Percentiles rank a stretch among this genome's conserved stretches.
phyloP scores from a whole-genome alignment of 1,284 basidiomycete genomes.

The Ceratobasidium sp. region DNA sequence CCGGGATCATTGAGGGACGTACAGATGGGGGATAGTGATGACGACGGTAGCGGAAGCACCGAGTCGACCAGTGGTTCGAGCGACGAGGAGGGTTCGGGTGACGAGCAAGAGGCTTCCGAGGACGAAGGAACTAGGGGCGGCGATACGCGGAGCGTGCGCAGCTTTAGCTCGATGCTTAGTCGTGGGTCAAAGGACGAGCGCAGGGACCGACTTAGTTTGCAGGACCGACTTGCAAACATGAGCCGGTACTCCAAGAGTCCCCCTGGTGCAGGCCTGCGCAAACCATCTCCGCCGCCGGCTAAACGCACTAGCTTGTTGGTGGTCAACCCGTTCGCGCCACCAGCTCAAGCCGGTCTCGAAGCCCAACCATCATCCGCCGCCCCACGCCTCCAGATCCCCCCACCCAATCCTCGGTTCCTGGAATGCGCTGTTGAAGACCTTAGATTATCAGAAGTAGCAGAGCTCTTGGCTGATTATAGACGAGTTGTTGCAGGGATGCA shows the following conservation, averaged over 20 bases:
- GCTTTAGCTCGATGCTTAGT: slow-evolving; percentile 86
- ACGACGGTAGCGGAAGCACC: slow-evolving; percentile 44
- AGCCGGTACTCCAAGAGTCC: slow-evolving; percentile 52
- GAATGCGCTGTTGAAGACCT: slow-evolving; percentile 79
- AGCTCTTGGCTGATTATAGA: slow-evolving; percentile 81
- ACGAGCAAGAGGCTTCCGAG: slow-evolving; percentile 59
- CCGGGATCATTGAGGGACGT: slow-evolving; percentile 47
- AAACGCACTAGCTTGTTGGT: slow-evolving; percentile 64
- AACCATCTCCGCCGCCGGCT: slow-evolving; percentile 63
- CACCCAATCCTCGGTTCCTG: slow-evolving; percentile 75
- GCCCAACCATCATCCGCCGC: slow-evolving; percentile 46
- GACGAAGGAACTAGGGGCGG: slow-evolving; percentile 56
- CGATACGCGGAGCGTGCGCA: slow-evolving; percentile 78
- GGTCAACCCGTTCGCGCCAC: slow-evolving; percentile 57
- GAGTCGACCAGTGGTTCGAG: slow-evolving; percentile 49
- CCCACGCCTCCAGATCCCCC: slow-evolving; percentile 56
- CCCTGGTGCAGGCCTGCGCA: slow-evolving; percentile 47
- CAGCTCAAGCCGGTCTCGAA: slow-evolving; percentile 51
- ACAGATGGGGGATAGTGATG: slow-evolving; percentile 45
- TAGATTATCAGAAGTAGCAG: slow-evolving; percentile 77
- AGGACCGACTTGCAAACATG: slow-evolving; percentile 81
- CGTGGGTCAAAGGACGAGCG: slow-evolving; percentile 60
- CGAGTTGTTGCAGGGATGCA: slow-evolving; percentile 66
- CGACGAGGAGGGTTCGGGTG: slow-evolving; percentile 55
- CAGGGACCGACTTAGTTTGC: slow-evolving; percentile 70